A percentile compares a stretch with the other conserved stretches of the same genome.
These are phyloP conservation scores for Carex parvula DNA, from an alignment of 176 grass and related monocot genomes.

Conservation along the genomic window DNA sequence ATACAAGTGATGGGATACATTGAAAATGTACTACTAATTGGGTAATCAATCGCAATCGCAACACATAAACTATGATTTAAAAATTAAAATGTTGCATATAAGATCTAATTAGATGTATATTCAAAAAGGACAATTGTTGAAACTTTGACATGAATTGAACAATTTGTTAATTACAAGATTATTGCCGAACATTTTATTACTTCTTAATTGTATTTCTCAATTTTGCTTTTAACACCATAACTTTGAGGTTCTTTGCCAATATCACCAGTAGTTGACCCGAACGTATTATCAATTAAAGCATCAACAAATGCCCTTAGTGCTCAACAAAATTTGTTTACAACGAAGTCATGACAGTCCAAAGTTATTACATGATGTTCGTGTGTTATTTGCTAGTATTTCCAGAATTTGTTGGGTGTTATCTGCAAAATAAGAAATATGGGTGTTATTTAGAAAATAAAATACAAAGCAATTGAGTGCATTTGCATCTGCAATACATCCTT, in stretches of 20 bases:
- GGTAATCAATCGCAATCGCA: background rate
- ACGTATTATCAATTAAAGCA: background rate
- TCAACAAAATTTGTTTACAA: background rate
- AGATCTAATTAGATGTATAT: background rate
- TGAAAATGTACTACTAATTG: background rate
- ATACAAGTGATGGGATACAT: background rate
- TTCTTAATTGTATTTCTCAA: background rate
- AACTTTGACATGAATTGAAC: background rate
- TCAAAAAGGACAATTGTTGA: background rate
- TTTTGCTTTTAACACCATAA: background rate
- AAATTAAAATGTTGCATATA: background rate
- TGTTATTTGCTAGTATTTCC: slow-evolving; percentile 7
- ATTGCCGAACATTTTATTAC: background rate
- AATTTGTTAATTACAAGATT: slow-evolving; percentile 10
- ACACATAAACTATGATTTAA: background rate
- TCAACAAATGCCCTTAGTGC: background rate
- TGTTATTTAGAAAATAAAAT: background rate
- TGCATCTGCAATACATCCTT: background rate
- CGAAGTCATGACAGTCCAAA: background rate
- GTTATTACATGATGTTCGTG: background rate
- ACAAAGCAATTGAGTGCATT: background rate
- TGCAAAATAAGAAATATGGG: background rate
- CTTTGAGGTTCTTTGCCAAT: background rate
- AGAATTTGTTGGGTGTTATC: background rate
- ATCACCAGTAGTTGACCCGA: background rate